Conservation (phyloP, 2,329 filamentous ascomycete genomes). For the Herpotrichia juniperi region DNA sequence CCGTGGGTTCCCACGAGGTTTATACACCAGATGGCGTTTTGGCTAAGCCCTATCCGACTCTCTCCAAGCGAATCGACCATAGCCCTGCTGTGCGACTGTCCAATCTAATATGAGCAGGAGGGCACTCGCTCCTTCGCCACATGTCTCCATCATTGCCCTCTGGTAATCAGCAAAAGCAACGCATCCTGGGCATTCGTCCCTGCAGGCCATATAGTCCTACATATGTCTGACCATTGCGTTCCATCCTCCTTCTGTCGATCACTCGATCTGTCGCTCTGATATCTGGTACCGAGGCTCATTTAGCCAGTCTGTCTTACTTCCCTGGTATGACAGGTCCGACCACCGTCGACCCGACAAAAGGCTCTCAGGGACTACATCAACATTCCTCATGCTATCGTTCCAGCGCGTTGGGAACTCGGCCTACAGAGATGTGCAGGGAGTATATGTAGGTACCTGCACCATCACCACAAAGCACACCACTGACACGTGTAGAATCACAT, state of each 20-base stretch:
- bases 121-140: constrained; percentile 10
- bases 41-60: not conserved
- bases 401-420: constrained; percentile 37
- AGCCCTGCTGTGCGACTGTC: constrained; percentile 1
- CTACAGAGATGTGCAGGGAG: constrained; percentile 37
- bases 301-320: not conserved
- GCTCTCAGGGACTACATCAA: constrained; percentile 6
- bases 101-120: constrained; percentile 18
- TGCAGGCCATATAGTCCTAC: constrained; percentile 3
- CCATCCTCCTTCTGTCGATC: constrained; percentile 8
- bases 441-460: constrained; percentile 26
- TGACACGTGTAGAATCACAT: constrained; percentile 17
- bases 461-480: not conserved
- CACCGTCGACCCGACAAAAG: constrained; percentile 1
- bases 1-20: not conserved
- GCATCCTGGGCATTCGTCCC: not conserved
- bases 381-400: constrained; percentile 30
- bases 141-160: not conserved
- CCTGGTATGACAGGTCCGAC: constrained; percentile 6
- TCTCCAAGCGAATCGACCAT: not conserved
- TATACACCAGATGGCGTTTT: not conserved
- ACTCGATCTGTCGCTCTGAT: not conserved
- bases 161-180: constrained; percentile 9
- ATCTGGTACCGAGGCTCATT: not conserved
- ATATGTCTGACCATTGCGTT: constrained; percentile 1